A percentile compares a stretch with the other conserved stretches of the same genome.
phyloP scores from a whole-genome alignment of 1,284 basidiomycete genomes.

The Cryptococcus depauperatus region DNA sequence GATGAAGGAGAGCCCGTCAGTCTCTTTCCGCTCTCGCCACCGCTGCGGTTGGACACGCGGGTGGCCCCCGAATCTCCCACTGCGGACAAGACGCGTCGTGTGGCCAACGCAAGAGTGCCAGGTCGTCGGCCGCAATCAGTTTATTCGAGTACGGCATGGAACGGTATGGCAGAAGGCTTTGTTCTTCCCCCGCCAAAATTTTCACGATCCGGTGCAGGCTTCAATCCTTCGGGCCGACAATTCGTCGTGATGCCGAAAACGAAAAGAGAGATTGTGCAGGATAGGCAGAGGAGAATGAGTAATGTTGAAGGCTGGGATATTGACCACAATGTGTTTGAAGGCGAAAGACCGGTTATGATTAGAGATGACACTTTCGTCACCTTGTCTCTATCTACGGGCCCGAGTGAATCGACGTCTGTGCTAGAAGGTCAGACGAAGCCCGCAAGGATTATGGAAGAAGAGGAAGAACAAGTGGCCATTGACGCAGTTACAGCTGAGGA shows the following conservation, averaged over 20 bases:
- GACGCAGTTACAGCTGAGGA: neutral
- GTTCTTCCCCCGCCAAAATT: conserved; percentile 22
- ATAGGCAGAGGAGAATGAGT: conserved; percentile 16
- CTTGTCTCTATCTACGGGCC: too few relatives aligned
- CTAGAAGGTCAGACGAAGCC: conserved; percentile 2
- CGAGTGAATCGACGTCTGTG: too few relatives aligned
- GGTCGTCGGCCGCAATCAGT: conserved; percentile 6
- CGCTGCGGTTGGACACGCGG: conserved; percentile 3
- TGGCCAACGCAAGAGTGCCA: neutral
- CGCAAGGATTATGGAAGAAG: conserved; percentile 2
- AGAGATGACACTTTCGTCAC: neutral
- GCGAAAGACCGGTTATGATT: neutral
- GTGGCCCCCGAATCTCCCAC: conserved; percentile 9
- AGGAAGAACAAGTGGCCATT: conserved; percentile 9
- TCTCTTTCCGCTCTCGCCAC: conserved; percentile 5
- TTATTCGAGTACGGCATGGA: conserved; percentile 14
- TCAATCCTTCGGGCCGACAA: neutral
- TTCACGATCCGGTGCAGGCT: conserved; percentile 4
- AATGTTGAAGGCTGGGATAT: conserved; percentile 5
- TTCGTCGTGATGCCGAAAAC: conserved; percentile 26
- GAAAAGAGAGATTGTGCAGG: conserved; percentile 15
- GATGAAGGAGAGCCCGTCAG: conserved; percentile 24
- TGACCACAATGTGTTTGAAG: neutral
- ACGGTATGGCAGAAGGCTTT: conserved; percentile 25
- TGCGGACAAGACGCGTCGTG: conserved; percentile 1